Percentiles rank a stretch among this genome's conserved stretches.
phyloP scores from a whole-genome alignment of 2,329 filamentous ascomycete genomes.

The Achaetomium macrosporum region DNA sequence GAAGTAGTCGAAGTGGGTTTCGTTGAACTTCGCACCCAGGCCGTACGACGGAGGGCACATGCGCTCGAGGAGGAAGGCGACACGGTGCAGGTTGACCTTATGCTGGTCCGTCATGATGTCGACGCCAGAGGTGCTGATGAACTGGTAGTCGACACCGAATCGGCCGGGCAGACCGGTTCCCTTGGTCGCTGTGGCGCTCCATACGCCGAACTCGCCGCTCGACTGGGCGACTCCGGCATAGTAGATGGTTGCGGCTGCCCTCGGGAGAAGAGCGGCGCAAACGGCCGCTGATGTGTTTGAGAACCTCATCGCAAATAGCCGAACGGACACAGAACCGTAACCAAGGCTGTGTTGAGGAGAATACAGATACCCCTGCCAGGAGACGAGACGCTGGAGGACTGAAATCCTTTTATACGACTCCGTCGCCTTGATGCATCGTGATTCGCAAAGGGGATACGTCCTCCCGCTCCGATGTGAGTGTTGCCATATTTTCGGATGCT shows the following conservation, averaged over 20 bases:
- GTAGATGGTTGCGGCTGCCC: conserved; percentile 38
- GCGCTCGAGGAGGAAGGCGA: conserved; percentile 46
- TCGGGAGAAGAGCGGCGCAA: conserved; percentile 19
- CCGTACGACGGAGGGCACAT: conserved; percentile 43
- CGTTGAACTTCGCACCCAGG: conserved; percentile 44
- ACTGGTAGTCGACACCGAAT: conserved; percentile 45
- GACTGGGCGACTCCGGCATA: conserved; percentile 44
- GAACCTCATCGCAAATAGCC: conserved; percentile 25
- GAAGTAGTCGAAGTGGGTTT: conserved; percentile 43
- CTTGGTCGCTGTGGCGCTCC: conserved; percentile 30
- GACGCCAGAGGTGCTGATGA: conserved; percentile 41
- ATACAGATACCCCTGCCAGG: no score
- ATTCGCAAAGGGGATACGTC: background rate
- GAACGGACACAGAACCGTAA: background rate
- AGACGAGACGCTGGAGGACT: no score
- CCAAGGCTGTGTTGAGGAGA: no score
- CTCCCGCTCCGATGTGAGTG: background rate
- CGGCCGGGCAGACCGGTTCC: conserved; percentile 43
- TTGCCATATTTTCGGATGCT: background rate
- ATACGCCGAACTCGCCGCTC: conserved; percentile 43
- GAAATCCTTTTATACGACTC: no score
- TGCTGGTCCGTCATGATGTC: conserved; percentile 42
- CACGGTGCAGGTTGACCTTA: conserved; percentile 43
- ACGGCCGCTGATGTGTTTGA: conserved; percentile 12
- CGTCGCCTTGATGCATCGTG: no score